phyloP scores from a whole-genome alignment of 1,139 yeast genomes.

The Sugiyamaella paludigena region DNA sequence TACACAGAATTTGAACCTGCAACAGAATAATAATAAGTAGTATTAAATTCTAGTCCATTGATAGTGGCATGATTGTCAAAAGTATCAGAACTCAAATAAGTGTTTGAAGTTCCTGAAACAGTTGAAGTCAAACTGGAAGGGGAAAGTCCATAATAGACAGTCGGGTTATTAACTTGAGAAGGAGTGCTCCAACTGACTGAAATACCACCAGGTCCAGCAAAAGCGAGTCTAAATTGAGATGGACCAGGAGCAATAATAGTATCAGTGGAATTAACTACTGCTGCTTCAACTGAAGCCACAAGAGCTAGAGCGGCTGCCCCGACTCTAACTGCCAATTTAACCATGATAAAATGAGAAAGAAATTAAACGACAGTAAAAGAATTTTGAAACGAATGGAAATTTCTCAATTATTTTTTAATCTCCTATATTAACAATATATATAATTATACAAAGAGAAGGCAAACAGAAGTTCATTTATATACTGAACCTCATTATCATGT shows the following conservation, averaged over 20 bases:
- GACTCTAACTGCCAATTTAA: too few species aligned
- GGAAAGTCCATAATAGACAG: slow-evolving; percentile 28
- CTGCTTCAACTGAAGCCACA: slow-evolving; percentile 1
- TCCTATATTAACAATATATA: too few species aligned
- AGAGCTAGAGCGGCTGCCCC: slow-evolving; percentile 1
- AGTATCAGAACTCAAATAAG: slow-evolving; percentile 32
- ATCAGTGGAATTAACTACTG: not conserved
- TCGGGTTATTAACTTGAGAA: slow-evolving; percentile 21
- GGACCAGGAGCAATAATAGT: slow-evolving; percentile 15
- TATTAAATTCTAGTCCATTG: slow-evolving; percentile 27
- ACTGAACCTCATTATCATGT: too few species aligned
- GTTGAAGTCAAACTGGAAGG: slow-evolving; percentile 23
- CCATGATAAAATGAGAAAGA: too few species aligned
- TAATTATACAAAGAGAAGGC: too few species aligned
- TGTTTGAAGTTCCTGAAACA: slow-evolving; percentile 28
- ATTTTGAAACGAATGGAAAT: too few species aligned
- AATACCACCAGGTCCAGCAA: slow-evolving; percentile 25
- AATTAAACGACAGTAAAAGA: too few species aligned
- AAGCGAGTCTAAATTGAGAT: slow-evolving; percentile 28
- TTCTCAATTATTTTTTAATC: too few species aligned
- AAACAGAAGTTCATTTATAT: too few species aligned
- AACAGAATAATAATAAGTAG: slow-evolving; percentile 32
- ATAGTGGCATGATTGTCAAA: slow-evolving; percentile 33
- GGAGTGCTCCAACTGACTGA: slow-evolving; percentile 27
- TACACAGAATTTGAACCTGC: slow-evolving; percentile 15